Evolutionary conservation across 768 basidiomycete genomes (phyloP).

Genomic region (Phlebiopsis gigantea): DNA sequence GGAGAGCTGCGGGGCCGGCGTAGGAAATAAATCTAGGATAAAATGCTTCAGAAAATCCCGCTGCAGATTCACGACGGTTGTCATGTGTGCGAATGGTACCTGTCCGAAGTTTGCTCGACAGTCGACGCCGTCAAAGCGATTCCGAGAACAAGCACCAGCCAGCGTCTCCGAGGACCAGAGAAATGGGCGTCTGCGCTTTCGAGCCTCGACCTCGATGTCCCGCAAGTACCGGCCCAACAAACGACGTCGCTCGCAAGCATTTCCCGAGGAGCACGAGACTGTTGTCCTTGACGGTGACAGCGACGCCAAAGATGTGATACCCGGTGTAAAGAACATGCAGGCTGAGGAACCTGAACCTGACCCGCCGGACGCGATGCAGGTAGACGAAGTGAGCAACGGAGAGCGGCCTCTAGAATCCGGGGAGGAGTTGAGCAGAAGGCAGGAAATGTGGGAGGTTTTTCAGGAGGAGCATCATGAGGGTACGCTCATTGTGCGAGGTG

Average conservation of each 20-base stretch:
- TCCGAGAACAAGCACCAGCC: background rate
- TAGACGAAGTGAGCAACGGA: slow-evolving; percentile 18
- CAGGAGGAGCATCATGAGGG: slow-evolving; percentile 80
- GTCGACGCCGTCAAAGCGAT: background rate
- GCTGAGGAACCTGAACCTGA: background rate
- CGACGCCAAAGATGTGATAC: background rate
- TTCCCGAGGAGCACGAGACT: background rate
- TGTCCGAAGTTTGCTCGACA: background rate
- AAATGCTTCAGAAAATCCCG: no score
- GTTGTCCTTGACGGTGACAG: background rate
- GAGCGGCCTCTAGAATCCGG: slow-evolving; percentile 27
- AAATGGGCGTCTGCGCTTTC: background rate
- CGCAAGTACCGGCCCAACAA: slow-evolving; percentile 12
- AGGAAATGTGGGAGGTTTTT: slow-evolving; percentile 67
- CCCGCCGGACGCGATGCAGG: background rate
- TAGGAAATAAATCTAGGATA: no score
- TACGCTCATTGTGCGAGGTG: slow-evolving; percentile 23
- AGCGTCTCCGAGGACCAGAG: background rate
- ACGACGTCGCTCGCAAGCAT: slow-evolving; percentile 10
- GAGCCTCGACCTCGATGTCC: slow-evolving; percentile 10
- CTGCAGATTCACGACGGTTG: background rate
- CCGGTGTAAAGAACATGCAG: background rate
- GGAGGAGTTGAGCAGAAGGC: slow-evolving; percentile 30
- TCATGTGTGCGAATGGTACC: background rate
- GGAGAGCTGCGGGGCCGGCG: no score